A percentile compares a stretch with the other conserved stretches of the same genome.
Conservation (phyloP, 2,329 filamentous ascomycete species). For the Clonostachys rosea region DNA sequence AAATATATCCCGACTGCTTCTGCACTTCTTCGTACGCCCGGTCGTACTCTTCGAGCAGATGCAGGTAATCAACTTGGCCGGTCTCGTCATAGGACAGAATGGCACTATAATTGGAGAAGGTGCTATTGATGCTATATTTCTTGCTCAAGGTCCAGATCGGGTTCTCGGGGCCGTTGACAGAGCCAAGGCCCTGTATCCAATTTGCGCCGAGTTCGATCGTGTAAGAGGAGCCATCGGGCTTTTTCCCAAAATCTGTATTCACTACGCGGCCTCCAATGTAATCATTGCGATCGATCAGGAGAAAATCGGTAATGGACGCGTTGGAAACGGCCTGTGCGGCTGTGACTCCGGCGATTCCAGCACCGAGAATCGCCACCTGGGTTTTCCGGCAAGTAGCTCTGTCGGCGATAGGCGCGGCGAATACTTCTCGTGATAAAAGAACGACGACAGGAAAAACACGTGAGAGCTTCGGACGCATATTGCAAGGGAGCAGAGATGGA, state of each 20-base stretch:
- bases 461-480: too few species aligned
- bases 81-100: constrained; percentile 57
- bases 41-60: constrained; percentile 45
- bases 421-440: too few species aligned
- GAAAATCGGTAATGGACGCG: constrained; percentile 55
- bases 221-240: constrained; percentile 44
- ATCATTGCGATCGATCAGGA: constrained; percentile 60
- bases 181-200: constrained; percentile 37
- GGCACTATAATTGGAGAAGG: constrained; percentile 51
- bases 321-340: constrained; percentile 60
- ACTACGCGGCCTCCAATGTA: constrained; percentile 57
- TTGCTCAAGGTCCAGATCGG: constrained; percentile 60
- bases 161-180: constrained; percentile 35
- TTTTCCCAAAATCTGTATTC: constrained; percentile 50
- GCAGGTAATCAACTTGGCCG: constrained; percentile 44
- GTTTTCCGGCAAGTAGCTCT: constrained; percentile 19
- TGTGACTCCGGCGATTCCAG: constrained; percentile 58
- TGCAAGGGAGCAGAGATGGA: too few species aligned
- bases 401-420: too few species aligned
- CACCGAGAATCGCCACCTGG: constrained; percentile 42
- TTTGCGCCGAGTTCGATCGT: constrained; percentile 64
- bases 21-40: constrained; percentile 36
- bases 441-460: too few species aligned
- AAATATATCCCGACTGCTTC: constrained; percentile 50
- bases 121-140: constrained; percentile 51